phyloP scores from a whole-genome alignment of 2,329 filamentous ascomycete genomes.

The Alternaria triticina region DNA sequence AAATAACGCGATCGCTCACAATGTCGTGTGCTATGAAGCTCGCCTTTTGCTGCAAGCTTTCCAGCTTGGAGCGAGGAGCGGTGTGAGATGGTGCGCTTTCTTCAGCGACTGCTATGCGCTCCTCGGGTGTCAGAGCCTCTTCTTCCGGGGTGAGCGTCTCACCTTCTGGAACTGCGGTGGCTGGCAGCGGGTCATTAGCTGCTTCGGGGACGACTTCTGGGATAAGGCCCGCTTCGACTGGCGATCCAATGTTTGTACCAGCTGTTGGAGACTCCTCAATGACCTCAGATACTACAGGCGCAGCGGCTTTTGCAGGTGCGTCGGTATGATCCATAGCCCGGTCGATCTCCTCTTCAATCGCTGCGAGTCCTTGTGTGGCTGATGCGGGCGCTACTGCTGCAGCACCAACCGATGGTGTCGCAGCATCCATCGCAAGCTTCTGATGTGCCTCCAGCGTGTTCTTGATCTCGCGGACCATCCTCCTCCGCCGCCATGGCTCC shows the following conservation, averaged over 20 bases:
- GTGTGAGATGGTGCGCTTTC: conserved; percentile 15
- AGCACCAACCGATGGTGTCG: not conserved
- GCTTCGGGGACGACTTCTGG: conserved; percentile 3
- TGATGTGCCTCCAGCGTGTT: conserved; percentile 43
- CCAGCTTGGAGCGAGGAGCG: conserved; percentile 10
- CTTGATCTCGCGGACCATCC: conserved; percentile 78
- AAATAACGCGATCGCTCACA: conserved; percentile 54
- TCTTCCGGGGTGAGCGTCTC: conserved; percentile 13
- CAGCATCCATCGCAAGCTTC: conserved; percentile 22
- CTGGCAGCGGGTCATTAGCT: conserved; percentile 6
- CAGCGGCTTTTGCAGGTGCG: not conserved
- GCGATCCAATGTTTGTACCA: conserved; percentile 1
- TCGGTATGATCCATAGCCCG: conserved; percentile 17
- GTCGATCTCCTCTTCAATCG: conserved; percentile 30
- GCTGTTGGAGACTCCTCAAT: conserved; percentile 17
- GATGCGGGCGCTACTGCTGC: conserved; percentile 6
- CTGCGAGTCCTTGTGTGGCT: conserved; percentile 2
- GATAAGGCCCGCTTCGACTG: conserved; percentile 4
- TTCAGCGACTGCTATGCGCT: conserved; percentile 22
- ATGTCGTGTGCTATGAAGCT: conserved; percentile 38
- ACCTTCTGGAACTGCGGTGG: conserved; percentile 6
- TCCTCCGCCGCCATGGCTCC: conserved; percentile 85
- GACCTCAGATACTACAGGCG: conserved; percentile 5
- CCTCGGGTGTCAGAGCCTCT: conserved; percentile 12
- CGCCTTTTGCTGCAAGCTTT: conserved; percentile 32